Evolutionary conservation across 192 early-diverging fungal genomes (phyloP), one percentile per base, ranked within the genome.

Genomic region (Coemansia sp.): DNA sequence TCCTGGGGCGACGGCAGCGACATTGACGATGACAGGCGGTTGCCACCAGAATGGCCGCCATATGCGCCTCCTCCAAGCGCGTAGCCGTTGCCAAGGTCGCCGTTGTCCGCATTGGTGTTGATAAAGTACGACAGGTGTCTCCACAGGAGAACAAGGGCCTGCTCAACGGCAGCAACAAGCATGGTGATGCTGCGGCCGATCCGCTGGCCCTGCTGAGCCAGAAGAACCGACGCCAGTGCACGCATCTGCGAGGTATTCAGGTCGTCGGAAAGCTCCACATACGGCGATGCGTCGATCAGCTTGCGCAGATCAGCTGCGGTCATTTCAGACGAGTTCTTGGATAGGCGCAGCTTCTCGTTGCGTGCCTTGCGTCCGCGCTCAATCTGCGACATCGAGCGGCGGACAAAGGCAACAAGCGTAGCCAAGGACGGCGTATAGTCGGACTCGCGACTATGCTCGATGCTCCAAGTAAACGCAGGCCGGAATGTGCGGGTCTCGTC

Each of bases 71-170:
- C 33, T 25, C 38, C 38, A 40, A 52, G 23, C 50, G 23, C 13
- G 36, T 35, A 49, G 35, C 22, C 29, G 33, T 38, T 59, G 50
- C 29, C 43, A 23, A 45, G 29, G 38, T 46, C 55, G 15, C 33
- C n/a, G 4, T 59, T 52, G 17, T 36, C 54, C 5, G 33, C 33
- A 3, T 38, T 50, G 6, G 34, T 23, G 33, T 46, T 48, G 38
- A 67, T 58, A 56, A 74, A 90, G 61, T 84, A 87, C 40, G 87
- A 81, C 59, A 92, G 69, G 65, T 92, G 91, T 5, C 89, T 82
- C 91, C 91, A 92, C 59, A 91, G 63, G 68, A 92, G 73, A 38
- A 89, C 83, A 36, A 91, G 68, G 0, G 86, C 76, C 59, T 84
- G 81, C 68, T 88, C 85, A 9, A 87, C 61, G n/a, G 75, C 59